These are phyloP conservation scores for Hygrocybe coccinea DNA, from an alignment of 768 basidiomycete genomes.

Conservation along the genomic window DNA sequence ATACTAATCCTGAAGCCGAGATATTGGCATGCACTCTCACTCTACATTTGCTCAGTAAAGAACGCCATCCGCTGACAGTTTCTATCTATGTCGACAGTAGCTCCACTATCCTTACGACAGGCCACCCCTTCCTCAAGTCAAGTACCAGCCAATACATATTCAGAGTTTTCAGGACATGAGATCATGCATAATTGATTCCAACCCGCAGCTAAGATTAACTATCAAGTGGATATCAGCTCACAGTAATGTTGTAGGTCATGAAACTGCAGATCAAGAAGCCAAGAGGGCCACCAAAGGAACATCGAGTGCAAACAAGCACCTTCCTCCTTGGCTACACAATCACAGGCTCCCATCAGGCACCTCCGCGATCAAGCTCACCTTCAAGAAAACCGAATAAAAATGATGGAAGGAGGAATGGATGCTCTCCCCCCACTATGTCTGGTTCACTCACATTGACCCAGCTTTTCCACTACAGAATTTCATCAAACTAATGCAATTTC, in stretches of 20 bases:
- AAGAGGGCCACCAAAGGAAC: slow-evolving; percentile 14
- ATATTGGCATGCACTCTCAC: slow-evolving; percentile 11
- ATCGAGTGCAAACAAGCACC: background rate
- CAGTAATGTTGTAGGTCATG: slow-evolving; percentile 14
- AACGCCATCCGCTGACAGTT: no score
- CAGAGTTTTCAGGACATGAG: no score
- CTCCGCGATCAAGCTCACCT: slow-evolving; percentile 13
- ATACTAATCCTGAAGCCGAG: slow-evolving; percentile 18
- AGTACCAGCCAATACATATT: no score
- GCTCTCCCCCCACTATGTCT: background rate
- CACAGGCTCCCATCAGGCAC: slow-evolving; percentile 14
- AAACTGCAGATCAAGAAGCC: slow-evolving; percentile 23
- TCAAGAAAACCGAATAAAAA: slow-evolving; percentile 7
- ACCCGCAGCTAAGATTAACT: background rate
- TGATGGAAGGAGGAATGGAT: slow-evolving; percentile 4
- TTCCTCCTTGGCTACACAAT: background rate
- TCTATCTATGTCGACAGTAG: no score
- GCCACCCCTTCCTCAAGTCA: no score
- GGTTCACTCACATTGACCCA: background rate
- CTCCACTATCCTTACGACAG: no score
- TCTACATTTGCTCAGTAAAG: slow-evolving; percentile 12
- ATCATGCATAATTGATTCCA: no score
- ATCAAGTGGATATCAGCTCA: slow-evolving; percentile 26
- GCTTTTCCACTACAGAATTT: background rate
- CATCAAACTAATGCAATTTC: slow-evolving; percentile 1